Conservation (phyloP, 305 asterid species). For the Solanum hybrid region DNA sequence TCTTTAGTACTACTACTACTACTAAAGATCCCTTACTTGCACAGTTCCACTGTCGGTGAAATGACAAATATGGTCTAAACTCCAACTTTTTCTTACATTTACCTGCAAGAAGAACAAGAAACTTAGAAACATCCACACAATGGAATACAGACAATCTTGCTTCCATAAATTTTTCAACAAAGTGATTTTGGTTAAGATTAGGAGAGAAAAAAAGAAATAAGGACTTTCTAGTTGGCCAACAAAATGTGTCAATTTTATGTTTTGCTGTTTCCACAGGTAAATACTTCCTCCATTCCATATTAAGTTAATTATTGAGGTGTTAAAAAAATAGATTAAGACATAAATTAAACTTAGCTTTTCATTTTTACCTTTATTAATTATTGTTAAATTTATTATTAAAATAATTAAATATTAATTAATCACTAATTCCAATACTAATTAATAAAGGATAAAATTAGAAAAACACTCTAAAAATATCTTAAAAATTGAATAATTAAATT, state of each 20-base stretch:
- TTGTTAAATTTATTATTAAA: no score
- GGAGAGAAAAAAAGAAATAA: not conserved
- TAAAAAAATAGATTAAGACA: no score
- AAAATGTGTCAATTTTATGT: not conserved
- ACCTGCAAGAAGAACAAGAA: not conserved
- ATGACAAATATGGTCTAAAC: not conserved
- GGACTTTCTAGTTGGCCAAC: not conserved
- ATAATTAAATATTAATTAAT: no score
- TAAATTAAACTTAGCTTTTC: accelerated
- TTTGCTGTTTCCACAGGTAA: not conserved
- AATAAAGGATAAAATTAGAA: accelerated
- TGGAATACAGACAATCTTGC: not conserved
- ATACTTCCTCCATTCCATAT: not conserved
- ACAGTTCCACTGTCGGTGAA: conserved; percentile 11
- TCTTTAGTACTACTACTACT: not conserved
- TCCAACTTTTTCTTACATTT: not conserved
- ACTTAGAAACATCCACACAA: not conserved
- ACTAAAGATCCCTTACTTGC: not conserved
- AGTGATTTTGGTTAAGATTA: not conserved
- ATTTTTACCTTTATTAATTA: no score
- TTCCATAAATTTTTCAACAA: not conserved
- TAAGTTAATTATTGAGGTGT: no score
- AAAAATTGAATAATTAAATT: no score
- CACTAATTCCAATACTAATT: no score
- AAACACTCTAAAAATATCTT: no score